Evolutionary conservation across 2,329 filamentous ascomycete species (phyloP).

Genomic region (Clonostachys sp.): DNA sequence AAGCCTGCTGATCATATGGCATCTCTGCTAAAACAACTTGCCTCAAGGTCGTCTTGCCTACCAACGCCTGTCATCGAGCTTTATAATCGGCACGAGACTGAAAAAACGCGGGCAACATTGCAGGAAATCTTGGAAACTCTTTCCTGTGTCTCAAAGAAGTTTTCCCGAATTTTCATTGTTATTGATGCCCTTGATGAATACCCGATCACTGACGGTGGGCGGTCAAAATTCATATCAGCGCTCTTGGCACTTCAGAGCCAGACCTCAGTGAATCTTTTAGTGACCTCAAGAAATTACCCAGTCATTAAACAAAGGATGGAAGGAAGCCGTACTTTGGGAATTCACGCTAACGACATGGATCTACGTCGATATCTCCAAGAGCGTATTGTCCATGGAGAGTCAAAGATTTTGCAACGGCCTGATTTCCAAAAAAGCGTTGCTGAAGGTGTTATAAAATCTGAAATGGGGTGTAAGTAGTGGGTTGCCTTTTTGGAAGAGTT

Average conservation of each 20-base stretch:
- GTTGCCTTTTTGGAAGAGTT: too few species aligned
- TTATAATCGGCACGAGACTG: constrained; percentile 11
- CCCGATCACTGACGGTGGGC: not conserved
- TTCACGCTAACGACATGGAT: constrained; percentile 6
- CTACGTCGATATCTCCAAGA: constrained; percentile 5
- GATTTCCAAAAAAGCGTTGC: constrained; percentile 6
- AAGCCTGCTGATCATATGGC: constrained; percentile 17
- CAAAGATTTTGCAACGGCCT: not conserved
- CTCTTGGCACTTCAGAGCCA: not conserved
- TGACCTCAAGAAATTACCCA: constrained; percentile 8
- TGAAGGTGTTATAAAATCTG: not conserved
- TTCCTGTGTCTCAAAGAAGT: not conserved
- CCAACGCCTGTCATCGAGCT: constrained; percentile 18
- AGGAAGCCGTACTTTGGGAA: not conserved
- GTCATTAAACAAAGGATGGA: constrained; percentile 4
- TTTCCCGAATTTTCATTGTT: constrained; percentile 5
- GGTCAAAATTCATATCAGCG: not conserved
- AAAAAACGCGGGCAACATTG: not conserved
- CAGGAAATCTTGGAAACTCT: constrained; percentile 3
- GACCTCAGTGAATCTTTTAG: constrained; percentile 3
- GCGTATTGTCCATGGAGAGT: not conserved
- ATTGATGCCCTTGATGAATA: constrained; percentile 18
- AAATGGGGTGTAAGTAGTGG: constrained; percentile 2
- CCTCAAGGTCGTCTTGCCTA: constrained; percentile 10
- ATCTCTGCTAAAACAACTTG: constrained; percentile 30